Conservation (phyloP, 2,329 filamentous ascomycete genomes). For the Verticillium nubilum region DNA sequence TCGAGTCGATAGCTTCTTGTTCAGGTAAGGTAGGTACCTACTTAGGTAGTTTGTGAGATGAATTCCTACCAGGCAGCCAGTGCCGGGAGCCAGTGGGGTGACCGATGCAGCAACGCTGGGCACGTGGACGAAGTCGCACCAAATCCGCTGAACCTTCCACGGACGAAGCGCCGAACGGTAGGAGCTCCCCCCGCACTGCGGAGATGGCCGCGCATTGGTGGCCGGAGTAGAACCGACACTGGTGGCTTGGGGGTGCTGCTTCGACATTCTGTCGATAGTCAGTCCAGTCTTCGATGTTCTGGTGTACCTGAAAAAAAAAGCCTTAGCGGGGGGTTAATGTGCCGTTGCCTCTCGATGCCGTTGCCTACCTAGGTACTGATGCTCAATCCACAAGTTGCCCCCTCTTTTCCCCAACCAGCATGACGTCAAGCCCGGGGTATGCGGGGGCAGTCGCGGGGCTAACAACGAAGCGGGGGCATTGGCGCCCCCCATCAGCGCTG, state of each 20-base stretch:
- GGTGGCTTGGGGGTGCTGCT: not conserved
- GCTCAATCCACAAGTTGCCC: not conserved
- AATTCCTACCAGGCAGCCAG: too few relatives aligned
- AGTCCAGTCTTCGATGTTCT: too few relatives aligned
- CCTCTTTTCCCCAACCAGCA: not conserved
- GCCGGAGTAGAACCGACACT: not conserved
- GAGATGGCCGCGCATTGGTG: not conserved
- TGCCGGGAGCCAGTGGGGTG: too few relatives aligned
- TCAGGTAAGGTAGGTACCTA: too few relatives aligned
- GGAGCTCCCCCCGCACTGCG: not conserved
- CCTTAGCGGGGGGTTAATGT: not conserved
- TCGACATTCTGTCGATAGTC: not conserved
- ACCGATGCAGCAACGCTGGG: not conserved
- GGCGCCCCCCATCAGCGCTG: not conserved
- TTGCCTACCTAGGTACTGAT: not conserved
- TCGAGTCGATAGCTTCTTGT: not conserved
- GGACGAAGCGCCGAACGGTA: not conserved
- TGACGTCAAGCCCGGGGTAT: not conserved
- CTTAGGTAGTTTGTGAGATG: too few relatives aligned
- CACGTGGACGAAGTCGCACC: not conserved
- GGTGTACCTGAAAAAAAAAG: too few relatives aligned
- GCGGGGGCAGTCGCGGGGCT: not conserved
- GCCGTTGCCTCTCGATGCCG: not conserved
- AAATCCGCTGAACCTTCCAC: not conserved
- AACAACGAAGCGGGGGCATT: too few relatives aligned